Percentiles rank a stretch among this genome's conserved stretches.
Evolutionary conservation across 2,329 filamentous ascomycete species (phyloP).

Genomic region (Colletotrichum somersetense): DNA sequence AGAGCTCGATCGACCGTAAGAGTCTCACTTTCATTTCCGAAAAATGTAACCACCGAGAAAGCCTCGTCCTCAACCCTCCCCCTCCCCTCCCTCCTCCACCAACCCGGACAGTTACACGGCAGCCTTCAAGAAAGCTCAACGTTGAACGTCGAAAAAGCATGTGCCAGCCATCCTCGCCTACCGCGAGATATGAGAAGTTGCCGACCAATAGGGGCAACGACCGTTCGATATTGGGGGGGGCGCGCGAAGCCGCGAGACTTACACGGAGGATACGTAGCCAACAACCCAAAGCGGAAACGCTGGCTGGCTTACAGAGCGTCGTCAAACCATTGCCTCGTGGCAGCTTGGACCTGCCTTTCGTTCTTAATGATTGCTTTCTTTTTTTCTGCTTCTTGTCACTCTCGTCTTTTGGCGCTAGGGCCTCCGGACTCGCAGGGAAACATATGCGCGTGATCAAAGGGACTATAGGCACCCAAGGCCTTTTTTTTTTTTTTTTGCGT

Average conservation of each 20-base stretch:
- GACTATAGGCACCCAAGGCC: no score
- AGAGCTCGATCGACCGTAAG: slow-evolving; percentile 2
- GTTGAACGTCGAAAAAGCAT: slow-evolving; percentile 2
- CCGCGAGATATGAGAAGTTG: background rate
- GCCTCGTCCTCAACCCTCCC: background rate
- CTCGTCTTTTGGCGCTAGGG: background rate
- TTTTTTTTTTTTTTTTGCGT: background rate
- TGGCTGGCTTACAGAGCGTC: background rate
- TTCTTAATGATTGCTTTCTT: background rate
- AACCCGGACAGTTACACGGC: slow-evolving; percentile 12
- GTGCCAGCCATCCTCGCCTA: background rate
- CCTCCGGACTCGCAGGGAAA: slow-evolving; percentile 1
- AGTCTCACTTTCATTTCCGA: slow-evolving; percentile 8
- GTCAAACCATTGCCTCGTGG: slow-evolving; percentile 5
- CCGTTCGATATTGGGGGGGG: background rate
- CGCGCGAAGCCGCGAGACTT: slow-evolving; percentile 19
- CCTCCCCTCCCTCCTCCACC: no score
- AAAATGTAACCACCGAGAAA: background rate
- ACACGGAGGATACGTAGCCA: background rate
- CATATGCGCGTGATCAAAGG: background rate
- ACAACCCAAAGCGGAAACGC: background rate
- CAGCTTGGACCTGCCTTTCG: slow-evolving; percentile 3
- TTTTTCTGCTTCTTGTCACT: background rate
- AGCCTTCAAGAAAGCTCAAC: slow-evolving; percentile 3
- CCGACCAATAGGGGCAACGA: background rate